Evolutionary conservation across 345 rosid genomes (phyloP), one percentile per base, ranked within the genome.

Genomic region (Syzygium aqueum): DNA sequence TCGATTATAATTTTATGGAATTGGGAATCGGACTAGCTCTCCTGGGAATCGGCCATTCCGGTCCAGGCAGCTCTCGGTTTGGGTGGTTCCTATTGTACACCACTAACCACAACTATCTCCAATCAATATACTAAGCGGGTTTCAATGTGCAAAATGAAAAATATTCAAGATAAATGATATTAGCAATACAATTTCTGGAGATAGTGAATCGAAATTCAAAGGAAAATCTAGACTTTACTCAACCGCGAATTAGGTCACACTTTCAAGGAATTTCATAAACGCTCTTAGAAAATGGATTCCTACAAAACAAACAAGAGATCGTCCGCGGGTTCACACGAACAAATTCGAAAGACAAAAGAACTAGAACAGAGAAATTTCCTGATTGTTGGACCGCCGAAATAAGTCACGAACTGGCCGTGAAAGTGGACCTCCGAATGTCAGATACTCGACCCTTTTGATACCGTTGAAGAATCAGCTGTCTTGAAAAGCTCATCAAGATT

Each of bases 301-400:
- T 1, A 21, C 11, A 54, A 54, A 53, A 54, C 11, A 54, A 33
- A 54, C 2, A 0, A 54, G 11, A 21, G 25, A 54, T 8, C 22
- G 37, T 33, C 37, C 37, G 37, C 37, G 37, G 37, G 11, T 54
- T 54, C 59, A 54, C 27, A 21, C 1, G 27, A 54, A 54, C 59
- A 21, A 54, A 54, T 54, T 54, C 5, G 59, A 3, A 54, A 54
- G 19, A 54, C 57, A 54, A 21, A 8, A 21, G 57, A 54, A 54
- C 11, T 54, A 54, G 57, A 21, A 54, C 25, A 54, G 2, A 54
- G 57, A 54, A 3, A 54, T 54, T 54, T 54, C 57, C 2, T 0
- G 0, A 54, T 54, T 54, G 59, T 54, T 19, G 59, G 27, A 54
- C 4, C 0, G 11, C 0, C 2, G 11, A 0, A 0, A 8, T 54